Conservation (phyloP, 805 yeast species). For the Ogataea minuta region DNA sequence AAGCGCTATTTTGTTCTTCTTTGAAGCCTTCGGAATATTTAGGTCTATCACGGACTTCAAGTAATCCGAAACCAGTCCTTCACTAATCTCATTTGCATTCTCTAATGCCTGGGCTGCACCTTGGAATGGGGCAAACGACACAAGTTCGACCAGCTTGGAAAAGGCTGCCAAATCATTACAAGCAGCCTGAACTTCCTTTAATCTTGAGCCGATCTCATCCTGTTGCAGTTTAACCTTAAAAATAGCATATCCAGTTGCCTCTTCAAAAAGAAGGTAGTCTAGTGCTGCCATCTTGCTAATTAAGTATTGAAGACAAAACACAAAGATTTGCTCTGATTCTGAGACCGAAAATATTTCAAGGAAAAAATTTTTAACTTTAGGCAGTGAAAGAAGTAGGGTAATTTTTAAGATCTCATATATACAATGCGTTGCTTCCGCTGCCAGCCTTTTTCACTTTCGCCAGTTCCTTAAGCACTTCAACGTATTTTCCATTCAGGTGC, state of each 20-base stretch:
- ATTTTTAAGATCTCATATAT: constrained; percentile 11
- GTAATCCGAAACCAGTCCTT: constrained; percentile 92
- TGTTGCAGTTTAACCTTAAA: constrained; percentile 93
- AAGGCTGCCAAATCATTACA: constrained; percentile 81
- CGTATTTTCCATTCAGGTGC: constrained; percentile 7
- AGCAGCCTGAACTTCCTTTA: constrained; percentile 92
- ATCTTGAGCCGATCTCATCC: constrained; percentile 88
- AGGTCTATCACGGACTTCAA: constrained; percentile 85
- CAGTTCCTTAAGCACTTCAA: constrained; percentile 9
- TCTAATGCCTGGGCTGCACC: constrained; percentile 99
- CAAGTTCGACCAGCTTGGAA: constrained; percentile 89
- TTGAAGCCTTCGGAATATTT: constrained; percentile 78
- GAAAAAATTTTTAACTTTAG: constrained; percentile 11
- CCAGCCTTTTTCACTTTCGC: constrained; percentile 18
- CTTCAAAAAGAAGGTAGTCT: constrained; percentile 94
- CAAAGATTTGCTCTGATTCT: constrained; percentile 8
- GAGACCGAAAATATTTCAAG: constrained; percentile 7
- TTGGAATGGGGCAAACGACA: constrained; percentile 96
- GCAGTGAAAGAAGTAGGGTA: constrained; percentile 15
- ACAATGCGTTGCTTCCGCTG: constrained; percentile 21
- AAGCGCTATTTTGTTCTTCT: constrained; percentile 64
- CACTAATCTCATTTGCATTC: constrained; percentile 96
- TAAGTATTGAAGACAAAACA: constrained; percentile 4
- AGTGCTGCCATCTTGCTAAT: constrained; percentile 55
- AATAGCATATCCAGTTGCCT: constrained; percentile 97